phyloP scores from a whole-genome alignment of 179 eudicot genomes.

The Drosera spatulata region DNA sequence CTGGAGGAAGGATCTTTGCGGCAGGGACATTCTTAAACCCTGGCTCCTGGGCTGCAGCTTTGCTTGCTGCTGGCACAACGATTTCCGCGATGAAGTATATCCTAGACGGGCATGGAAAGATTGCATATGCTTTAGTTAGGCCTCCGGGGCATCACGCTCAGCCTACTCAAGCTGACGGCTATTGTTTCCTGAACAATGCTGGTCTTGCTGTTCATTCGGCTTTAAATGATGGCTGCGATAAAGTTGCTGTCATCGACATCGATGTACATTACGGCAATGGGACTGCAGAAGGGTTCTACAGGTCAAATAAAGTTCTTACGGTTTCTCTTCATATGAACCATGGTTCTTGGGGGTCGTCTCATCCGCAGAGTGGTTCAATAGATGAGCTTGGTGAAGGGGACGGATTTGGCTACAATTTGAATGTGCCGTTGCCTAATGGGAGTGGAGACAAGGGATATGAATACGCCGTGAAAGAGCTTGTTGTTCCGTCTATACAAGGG shows the following conservation, averaged over 20 bases:
- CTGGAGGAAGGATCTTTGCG: slow-evolving; percentile 50
- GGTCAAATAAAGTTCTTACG: slow-evolving; percentile 64
- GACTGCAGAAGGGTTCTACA: slow-evolving; percentile 81
- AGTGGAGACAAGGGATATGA: slow-evolving; percentile 65
- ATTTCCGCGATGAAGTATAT: slow-evolving; percentile 70
- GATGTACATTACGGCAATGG: slow-evolving; percentile 98
- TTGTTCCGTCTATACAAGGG: slow-evolving; percentile 57
- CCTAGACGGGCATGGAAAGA: slow-evolving; percentile 47
- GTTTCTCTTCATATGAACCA: slow-evolving; percentile 96
- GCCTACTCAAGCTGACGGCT: slow-evolving; percentile 89
- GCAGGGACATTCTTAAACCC: slow-evolving; percentile 73
- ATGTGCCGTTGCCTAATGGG: slow-evolving; percentile 87
- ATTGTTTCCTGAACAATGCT: slow-evolving; percentile 88
- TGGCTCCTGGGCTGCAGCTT: slow-evolving; percentile 85
- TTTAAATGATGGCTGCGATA: slow-evolving; percentile 34
- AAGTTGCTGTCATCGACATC: slow-evolving; percentile 74
- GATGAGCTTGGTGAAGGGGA: slow-evolving; percentile 81
- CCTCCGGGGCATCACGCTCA: slow-evolving; percentile 99
- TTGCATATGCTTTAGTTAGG: slow-evolving; percentile 70
- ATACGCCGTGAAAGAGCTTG: slow-evolving; percentile 59
- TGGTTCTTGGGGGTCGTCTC: slow-evolving; percentile 95
- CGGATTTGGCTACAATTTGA: slow-evolving; percentile 79
- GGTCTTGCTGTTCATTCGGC: slow-evolving; percentile 69
- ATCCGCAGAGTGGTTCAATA: slow-evolving; percentile 66
- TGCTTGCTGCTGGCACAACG: slow-evolving; percentile 85